A percentile compares a stretch with the other conserved stretches of the same genome.
These are phyloP conservation scores for Syncephalastrum contaminatum DNA, from an alignment of 371 early-diverging fungal species.

Conservation along the genomic window DNA sequence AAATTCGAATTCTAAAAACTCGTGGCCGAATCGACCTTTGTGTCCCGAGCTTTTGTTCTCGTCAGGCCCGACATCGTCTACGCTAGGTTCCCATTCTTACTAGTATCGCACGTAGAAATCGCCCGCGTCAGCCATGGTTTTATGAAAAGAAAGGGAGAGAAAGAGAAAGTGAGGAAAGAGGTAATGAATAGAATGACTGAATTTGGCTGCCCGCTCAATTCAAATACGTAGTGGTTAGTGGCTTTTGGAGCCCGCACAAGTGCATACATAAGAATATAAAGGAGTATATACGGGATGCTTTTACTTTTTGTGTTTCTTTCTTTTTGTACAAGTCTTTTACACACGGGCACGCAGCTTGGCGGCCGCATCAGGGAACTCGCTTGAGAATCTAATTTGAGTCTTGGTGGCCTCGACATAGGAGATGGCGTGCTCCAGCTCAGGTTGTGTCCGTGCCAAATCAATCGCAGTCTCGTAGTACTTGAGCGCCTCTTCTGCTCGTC, in stretches of 20 bases:
- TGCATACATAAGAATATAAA: too few relatives aligned
- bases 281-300: not conserved
- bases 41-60: slow-evolving; percentile 76
- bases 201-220: not conserved
- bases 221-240: not conserved
- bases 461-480: slow-evolving; percentile 82
- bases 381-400: slow-evolving; percentile 45
- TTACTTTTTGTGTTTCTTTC: not conserved
- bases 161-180: not conserved
- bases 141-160: too few relatives aligned
- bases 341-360: slow-evolving; percentile 26
- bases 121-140: slow-evolving; percentile 46
- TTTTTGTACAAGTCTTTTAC: not conserved
- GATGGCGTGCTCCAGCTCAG: slow-evolving; percentile 86
- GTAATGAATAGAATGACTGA: not conserved
- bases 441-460: slow-evolving; percentile 84
- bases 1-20: slow-evolving; percentile 97
- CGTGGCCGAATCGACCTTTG: slow-evolving; percentile 94
- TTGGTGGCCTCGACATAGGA: slow-evolving; percentile 69
- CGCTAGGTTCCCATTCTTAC: slow-evolving; percentile 42
- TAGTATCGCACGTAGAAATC: slow-evolving; percentile 88
- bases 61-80: not conserved
- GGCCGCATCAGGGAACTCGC: slow-evolving; percentile 48
- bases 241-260: not conserved
- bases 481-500: slow-evolving; percentile 83